Conservation (phyloP, 257 asterid species). For the Perilla frutescens region DNA sequence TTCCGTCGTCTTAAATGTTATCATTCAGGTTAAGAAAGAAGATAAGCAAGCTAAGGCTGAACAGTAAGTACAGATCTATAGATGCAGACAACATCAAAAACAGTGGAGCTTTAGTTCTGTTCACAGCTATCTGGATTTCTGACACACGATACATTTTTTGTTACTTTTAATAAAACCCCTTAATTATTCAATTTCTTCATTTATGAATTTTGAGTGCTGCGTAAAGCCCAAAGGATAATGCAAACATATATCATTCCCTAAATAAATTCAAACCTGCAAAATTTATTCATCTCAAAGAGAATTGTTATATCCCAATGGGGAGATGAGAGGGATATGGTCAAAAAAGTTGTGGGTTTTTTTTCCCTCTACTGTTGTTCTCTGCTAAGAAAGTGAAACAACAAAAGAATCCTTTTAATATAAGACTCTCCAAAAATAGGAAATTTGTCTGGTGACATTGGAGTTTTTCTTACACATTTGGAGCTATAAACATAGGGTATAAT, state of each 20-base stretch:
- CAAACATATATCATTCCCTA: neutral
- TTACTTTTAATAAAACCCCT: neutral
- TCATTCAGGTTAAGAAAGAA: conserved; percentile 24
- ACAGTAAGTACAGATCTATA: conserved; percentile 29
- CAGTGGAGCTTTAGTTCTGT: conserved; percentile 26
- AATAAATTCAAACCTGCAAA: neutral
- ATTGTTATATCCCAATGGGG: no score
- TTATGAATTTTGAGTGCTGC: no score
- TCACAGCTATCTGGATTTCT: conserved; percentile 32
- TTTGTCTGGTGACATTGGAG: conserved; percentile 18
- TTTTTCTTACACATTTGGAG: conserved; percentile 24
- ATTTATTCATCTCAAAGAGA: no score
- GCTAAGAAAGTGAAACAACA: conserved; percentile 39
- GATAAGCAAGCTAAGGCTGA: conserved; percentile 7
- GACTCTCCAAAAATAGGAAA: conserved; percentile 36
- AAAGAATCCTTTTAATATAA: conserved; percentile 45
- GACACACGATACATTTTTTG: conserved; percentile 2
- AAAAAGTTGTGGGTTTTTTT: conserved; percentile 22
- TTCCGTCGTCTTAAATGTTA: conserved; percentile 31
- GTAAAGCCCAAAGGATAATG: conserved; percentile 28
- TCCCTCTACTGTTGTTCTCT: conserved; percentile 11
- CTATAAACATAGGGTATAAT: conserved; percentile 17
- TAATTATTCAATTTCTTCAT: no score
- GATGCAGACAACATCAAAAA: conserved; percentile 36
- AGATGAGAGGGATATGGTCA: conserved; percentile 20